Evolutionary conservation across 371 early-diverging fungal genomes (phyloP).

Genomic region (Mucor indicus): DNA sequence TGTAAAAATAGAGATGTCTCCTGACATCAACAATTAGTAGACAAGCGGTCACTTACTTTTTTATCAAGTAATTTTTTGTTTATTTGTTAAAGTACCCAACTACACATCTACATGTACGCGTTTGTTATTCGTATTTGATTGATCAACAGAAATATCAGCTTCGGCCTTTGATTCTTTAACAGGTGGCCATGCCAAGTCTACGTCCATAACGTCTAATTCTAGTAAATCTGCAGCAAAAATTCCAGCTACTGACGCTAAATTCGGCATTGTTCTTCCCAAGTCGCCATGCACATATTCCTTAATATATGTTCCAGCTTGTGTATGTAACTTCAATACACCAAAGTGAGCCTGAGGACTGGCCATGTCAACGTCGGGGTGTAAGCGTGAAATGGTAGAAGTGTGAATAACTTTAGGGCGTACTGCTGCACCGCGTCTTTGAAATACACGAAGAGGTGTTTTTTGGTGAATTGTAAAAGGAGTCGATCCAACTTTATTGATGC

Average conservation of each 20-base stretch:
- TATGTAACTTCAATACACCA: conserved; percentile 64
- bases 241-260: conserved; percentile 65
- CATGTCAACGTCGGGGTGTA: conserved; percentile 9
- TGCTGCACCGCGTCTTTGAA: conserved; percentile 78
- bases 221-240: conserved; percentile 73
- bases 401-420: conserved; percentile 70
- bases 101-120: too few relatives aligned
- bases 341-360: conserved; percentile 38
- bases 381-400: conserved; percentile 31
- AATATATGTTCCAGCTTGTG: conserved; percentile 96
- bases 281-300: conserved; percentile 99
- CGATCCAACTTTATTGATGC: conserved; percentile 44
- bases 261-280: conserved; percentile 88
- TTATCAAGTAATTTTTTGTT: too few relatives aligned
- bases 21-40: too few relatives aligned
- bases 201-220: conserved; percentile 83
- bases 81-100: too few relatives aligned
- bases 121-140: conserved; percentile 14
- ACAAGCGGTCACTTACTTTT: too few relatives aligned
- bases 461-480: conserved; percentile 73
- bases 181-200: conserved; percentile 77
- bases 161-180: not conserved
- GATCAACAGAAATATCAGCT: not conserved
- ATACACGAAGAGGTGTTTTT: conserved; percentile 93
- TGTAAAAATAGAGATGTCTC: too few relatives aligned